phyloP scores from a whole-genome alignment of 2,329 filamentous ascomycete species.

The Fusarium newnesense region DNA sequence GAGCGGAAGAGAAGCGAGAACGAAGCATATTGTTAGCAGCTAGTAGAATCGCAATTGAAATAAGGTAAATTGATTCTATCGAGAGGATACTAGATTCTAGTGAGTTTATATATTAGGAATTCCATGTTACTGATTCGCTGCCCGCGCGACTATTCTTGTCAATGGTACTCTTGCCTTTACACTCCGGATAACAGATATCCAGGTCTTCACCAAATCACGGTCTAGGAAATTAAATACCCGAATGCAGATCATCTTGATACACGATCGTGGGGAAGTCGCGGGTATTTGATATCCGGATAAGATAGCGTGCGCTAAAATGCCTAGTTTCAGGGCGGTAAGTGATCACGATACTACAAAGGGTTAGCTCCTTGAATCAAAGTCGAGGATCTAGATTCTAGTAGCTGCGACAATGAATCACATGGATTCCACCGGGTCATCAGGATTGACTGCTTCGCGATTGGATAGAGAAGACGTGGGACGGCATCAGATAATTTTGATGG shows the following conservation, averaged over 20 bases:
- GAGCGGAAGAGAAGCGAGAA: background rate
- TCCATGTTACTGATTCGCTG: background rate
- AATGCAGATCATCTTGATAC: background rate
- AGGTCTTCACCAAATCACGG: background rate
- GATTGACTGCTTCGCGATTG: fast-evolving
- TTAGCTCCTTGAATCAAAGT: background rate
- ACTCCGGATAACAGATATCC: background rate
- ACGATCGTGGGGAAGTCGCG: background rate
- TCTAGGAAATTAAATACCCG: background rate
- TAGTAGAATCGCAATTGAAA: fast-evolving
- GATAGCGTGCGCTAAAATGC: background rate
- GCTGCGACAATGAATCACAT: no score
- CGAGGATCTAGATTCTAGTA: fast-evolving
- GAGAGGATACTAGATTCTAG: fast-evolving
- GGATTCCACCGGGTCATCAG: fast-evolving
- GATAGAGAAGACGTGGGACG: fast-evolving
- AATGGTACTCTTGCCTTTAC: fast-evolving
- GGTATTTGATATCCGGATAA: background rate
- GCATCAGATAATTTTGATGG: fast-evolving
- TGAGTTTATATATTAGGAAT: background rate
- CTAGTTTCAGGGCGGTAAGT: background rate
- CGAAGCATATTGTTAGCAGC: background rate
- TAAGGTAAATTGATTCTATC: fast-evolving
- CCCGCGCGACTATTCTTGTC: fast-evolving
- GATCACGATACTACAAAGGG: no score